A percentile compares a stretch with the other conserved stretches of the same genome.
phyloP scores from a whole-genome alignment of 306 rosid species.

The Echinosophora koreensis region DNA sequence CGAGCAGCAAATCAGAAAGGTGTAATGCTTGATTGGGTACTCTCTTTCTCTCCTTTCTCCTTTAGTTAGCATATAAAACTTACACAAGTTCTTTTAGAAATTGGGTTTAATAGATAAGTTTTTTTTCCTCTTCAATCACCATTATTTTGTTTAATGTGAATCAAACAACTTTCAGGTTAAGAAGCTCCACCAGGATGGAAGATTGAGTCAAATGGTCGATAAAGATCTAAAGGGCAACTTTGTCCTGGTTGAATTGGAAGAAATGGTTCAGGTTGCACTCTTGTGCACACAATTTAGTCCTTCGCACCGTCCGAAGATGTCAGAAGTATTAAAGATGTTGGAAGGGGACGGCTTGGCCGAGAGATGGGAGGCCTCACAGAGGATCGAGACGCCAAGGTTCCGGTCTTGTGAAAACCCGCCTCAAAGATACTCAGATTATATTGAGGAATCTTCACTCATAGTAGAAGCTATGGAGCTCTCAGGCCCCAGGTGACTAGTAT shows the following conservation, averaged over 20 bases:
- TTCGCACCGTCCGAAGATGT: constrained; percentile 89
- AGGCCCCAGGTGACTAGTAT: constrained; percentile 86
- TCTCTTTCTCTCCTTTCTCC: constrained; percentile 25
- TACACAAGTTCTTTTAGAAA: background rate
- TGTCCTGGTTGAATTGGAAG: constrained; percentile 83
- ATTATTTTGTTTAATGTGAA: constrained; percentile 31
- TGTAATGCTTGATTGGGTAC: constrained; percentile 98
- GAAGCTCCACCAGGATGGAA: constrained; percentile 88
- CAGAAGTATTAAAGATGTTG: constrained; percentile 91
- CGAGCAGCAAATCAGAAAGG: constrained; percentile 95
- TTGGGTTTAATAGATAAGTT: background rate
- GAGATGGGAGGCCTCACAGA: constrained; percentile 97
- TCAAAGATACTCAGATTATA: constrained; percentile 84
- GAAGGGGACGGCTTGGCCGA: constrained; percentile 98
- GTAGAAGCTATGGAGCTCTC: constrained; percentile 99
- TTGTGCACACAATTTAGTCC: constrained; percentile 94
- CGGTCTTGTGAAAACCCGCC: constrained; percentile 72
- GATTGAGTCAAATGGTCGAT: constrained; percentile 82
- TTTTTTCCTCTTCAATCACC: background rate
- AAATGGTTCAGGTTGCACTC: constrained; percentile 96
- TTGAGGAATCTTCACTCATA: constrained; percentile 92
- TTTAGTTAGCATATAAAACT: background rate
- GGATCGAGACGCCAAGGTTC: constrained; percentile 73
- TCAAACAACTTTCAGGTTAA: constrained; percentile 72
- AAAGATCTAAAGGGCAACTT: constrained; percentile 80